A percentile compares a stretch with the other conserved stretches of the same genome.
phyloP scores from a whole-genome alignment of 139 green algal species.

The Tetradesmus lagerheimii region DNA sequence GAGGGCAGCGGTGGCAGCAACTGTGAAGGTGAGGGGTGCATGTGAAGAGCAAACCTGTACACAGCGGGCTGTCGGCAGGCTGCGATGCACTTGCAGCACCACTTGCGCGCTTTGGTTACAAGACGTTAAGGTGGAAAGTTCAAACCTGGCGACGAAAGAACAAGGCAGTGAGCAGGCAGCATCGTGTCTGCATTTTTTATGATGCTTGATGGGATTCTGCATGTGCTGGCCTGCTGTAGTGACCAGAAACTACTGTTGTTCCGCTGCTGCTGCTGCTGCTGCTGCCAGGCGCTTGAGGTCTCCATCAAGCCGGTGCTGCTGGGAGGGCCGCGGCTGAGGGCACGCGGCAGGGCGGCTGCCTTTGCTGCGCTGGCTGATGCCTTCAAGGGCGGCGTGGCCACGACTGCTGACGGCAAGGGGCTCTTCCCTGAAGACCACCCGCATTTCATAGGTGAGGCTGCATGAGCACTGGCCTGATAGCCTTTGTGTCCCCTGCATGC shows the following conservation, averaged over 20 bases:
- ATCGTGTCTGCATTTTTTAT: too few species aligned
- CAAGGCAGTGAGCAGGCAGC: too few species aligned
- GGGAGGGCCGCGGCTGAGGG: slow-evolving; percentile 53
- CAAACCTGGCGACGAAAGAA: too few species aligned
- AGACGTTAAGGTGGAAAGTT: too few species aligned
- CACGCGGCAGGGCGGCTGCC: not conserved
- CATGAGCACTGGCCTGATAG: too few species aligned
- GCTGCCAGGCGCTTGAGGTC: slow-evolving; percentile 58
- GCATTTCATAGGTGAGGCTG: slow-evolving; percentile 78
- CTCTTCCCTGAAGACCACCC: slow-evolving; percentile 78
- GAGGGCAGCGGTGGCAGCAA: slow-evolving; percentile 73
- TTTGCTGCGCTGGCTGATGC: slow-evolving; percentile 53
- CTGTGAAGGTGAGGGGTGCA: slow-evolving; percentile 18
- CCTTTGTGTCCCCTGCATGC: too few species aligned
- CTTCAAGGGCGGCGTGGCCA: slow-evolving; percentile 64
- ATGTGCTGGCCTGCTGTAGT: too few species aligned
- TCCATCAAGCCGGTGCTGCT: slow-evolving; percentile 78
- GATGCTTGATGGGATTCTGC: too few species aligned
- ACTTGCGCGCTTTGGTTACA: too few species aligned
- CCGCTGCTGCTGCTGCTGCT: not conserved
- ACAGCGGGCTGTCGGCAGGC: too few species aligned
- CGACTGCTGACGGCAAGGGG: slow-evolving; percentile 83
- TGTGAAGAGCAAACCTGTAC: too few species aligned
- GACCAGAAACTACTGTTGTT: too few species aligned
- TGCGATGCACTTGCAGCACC: not conserved